These are phyloP conservation scores for Naganishia cerealis DNA, from an alignment of 1,284 basidiomycete species.

Conservation along the genomic window DNA sequence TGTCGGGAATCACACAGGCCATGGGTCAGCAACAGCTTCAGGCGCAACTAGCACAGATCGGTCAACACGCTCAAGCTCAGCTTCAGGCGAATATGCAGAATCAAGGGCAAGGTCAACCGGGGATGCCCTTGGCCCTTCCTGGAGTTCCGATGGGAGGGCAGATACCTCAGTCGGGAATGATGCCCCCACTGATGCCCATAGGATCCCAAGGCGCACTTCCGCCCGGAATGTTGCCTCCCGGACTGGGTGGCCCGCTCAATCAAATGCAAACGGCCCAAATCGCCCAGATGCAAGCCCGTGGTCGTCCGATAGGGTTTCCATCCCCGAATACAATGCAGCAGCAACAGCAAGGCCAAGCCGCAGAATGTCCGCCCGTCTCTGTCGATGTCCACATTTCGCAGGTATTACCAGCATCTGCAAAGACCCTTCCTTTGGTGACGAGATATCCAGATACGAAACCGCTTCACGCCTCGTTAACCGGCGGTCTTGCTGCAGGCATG, in stretches of 20 bases:
- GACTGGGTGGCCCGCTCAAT: slow-evolving; percentile 6
- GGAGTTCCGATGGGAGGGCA: slow-evolving; percentile 1
- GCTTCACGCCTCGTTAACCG: slow-evolving; percentile 24
- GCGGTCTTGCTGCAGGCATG: slow-evolving; percentile 24
- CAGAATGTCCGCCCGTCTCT: slow-evolving; percentile 22
- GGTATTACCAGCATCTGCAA: slow-evolving; percentile 16
- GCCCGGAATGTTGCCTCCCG: slow-evolving; percentile 14
- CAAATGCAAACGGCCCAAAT: slow-evolving; percentile 16
- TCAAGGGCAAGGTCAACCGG: slow-evolving; percentile 14
- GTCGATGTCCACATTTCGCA: slow-evolving; percentile 20
- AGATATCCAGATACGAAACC: slow-evolving; percentile 25
- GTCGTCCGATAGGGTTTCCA: slow-evolving; percentile 6
- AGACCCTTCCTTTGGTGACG: slow-evolving; percentile 11
- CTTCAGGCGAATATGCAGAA: slow-evolving; percentile 29
- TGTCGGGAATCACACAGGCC: slow-evolving; percentile 3
- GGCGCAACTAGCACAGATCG: slow-evolving; percentile 28
- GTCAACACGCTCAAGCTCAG: slow-evolving; percentile 28
- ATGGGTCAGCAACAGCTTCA: slow-evolving; percentile 24
- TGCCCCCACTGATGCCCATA: slow-evolving; percentile 15
- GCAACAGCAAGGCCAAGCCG: not conserved
- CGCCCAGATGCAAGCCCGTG: slow-evolving; percentile 20
- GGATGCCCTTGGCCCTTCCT: slow-evolving; percentile 8
- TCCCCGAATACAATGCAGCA: not conserved
- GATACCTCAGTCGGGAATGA: slow-evolving; percentile 12
- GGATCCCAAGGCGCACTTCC: slow-evolving; percentile 1